These are phyloP conservation scores for Cystobasidiaceae sp. DNA, from an alignment of 1,284 basidiomycete species.

Conservation along the genomic window DNA sequence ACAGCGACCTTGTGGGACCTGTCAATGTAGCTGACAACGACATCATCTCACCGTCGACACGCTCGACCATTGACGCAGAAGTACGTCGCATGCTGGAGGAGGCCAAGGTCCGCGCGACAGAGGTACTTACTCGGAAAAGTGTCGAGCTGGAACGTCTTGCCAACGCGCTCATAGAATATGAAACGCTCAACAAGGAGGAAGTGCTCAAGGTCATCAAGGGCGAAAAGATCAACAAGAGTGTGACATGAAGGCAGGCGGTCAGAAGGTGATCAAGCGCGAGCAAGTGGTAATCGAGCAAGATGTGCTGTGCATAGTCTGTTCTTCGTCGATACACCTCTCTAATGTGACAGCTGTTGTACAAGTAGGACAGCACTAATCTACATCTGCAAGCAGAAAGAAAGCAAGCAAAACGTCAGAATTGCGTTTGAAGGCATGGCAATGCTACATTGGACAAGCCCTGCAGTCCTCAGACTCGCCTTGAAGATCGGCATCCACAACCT, in stretches of 20 bases:
- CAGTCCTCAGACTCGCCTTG: constrained; percentile 30
- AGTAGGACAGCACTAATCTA: no score
- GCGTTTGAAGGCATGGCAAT: neutral
- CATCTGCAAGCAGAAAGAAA: no score
- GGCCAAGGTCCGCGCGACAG: constrained; percentile 64
- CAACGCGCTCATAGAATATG: constrained; percentile 80
- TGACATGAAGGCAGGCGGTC: no score
- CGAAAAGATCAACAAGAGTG: constrained; percentile 34
- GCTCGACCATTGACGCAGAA: constrained; percentile 41
- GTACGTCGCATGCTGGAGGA: constrained; percentile 60
- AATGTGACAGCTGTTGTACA: no score
- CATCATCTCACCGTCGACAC: constrained; percentile 36
- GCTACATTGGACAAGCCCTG: neutral
- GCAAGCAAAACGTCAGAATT: no score
- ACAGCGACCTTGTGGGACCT: constrained; percentile 53
- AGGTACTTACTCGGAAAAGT: constrained; percentile 64
- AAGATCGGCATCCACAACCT: constrained; percentile 28
- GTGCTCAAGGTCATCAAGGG: constrained; percentile 56
- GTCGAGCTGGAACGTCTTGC: constrained; percentile 83
- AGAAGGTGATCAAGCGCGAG: no score
- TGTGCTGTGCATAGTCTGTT: no score
- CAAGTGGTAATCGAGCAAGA: no score
- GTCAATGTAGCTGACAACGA: constrained; percentile 39
- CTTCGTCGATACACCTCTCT: no score
- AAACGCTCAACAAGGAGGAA: constrained; percentile 82